Conservation (phyloP, 2,329 filamentous ascomycete genomes). For the Trichophaea hybrida region DNA sequence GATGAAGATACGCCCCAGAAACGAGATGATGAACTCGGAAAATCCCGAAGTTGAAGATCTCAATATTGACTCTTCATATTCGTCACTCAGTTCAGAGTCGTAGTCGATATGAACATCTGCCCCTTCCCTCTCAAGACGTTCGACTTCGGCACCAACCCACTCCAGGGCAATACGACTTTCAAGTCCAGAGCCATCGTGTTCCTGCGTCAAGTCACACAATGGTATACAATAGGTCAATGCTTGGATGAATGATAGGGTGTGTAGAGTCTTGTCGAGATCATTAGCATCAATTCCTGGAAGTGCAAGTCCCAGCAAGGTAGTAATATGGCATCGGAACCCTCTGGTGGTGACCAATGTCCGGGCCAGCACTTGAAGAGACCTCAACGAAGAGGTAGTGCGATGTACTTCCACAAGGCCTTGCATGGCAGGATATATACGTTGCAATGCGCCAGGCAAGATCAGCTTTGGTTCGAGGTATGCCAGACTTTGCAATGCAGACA, state of each 20-base stretch:
- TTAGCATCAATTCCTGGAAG: slow-evolving; percentile 95
- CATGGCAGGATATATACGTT: slow-evolving; percentile 91
- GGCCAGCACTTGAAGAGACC: slow-evolving; percentile 80
- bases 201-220: slow-evolving; percentile 63
- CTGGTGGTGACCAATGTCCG: slow-evolving; percentile 84
- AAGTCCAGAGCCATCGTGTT: slow-evolving; percentile 40
- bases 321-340: slow-evolving; percentile 93
- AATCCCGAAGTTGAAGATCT: slow-evolving; percentile 90
- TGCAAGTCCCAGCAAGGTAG: slow-evolving; percentile 78
- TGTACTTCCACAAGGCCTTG: slow-evolving; percentile 96
- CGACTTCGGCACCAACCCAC: slow-evolving; percentile 90
- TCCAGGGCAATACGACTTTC: slow-evolving; percentile 57
- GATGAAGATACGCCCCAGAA: slow-evolving; percentile 89
- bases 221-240: slow-evolving; percentile 93
- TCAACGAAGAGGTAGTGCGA: slow-evolving; percentile 82
- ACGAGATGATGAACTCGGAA: slow-evolving; percentile 77
- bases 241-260: slow-evolving; percentile 89
- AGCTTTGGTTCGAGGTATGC: slow-evolving; percentile 82
- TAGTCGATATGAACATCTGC: slow-evolving; percentile 79
- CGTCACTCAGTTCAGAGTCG: slow-evolving; percentile 61
- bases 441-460: slow-evolving; percentile 81
- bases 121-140: slow-evolving; percentile 78
- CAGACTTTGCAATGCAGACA: slow-evolving; percentile 76
- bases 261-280: slow-evolving; percentile 88
- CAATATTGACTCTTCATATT: slow-evolving; percentile 74